Conservation (phyloP, 768 basidiomycete species). For the Xanthoconium purpureum region DNA sequence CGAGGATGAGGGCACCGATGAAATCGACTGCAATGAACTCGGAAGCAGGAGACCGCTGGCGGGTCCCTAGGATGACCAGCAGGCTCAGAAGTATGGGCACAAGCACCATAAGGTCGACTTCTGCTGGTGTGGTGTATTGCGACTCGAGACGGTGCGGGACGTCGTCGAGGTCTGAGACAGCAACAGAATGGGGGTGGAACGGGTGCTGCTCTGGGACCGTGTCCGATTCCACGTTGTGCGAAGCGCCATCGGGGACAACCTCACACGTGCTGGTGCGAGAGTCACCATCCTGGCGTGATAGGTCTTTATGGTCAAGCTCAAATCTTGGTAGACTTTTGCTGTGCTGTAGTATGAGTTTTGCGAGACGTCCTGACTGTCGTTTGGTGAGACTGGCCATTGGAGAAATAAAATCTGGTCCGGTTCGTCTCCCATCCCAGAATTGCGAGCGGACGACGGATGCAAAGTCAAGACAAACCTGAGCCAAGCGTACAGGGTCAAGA, state of each 20-base stretch:
- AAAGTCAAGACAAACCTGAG: slow-evolving; percentile 16
- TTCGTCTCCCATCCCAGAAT: slow-evolving; percentile 20
- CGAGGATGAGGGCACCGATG: slow-evolving; percentile 13
- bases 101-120: slow-evolving; percentile 11
- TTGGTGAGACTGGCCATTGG: slow-evolving; percentile 20
- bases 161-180: slow-evolving; percentile 12
- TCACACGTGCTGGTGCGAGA: not conserved
- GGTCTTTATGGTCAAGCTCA: not conserved
- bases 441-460: slow-evolving; percentile 10
- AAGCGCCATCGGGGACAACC: not conserved
- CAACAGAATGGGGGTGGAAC: slow-evolving; percentile 3
- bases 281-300: not conserved
- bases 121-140: slow-evolving; percentile 10
- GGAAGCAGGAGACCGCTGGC: slow-evolving; percentile 3
- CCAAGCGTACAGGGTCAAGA: slow-evolving; percentile 10
- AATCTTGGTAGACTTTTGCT: slow-evolving; percentile 1
- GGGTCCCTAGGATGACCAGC: slow-evolving; percentile 8
- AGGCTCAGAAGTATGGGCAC: slow-evolving; percentile 13
- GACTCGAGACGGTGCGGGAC: not conserved
- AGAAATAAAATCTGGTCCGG: slow-evolving; percentile 18
- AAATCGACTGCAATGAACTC: slow-evolving; percentile 8
- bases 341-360: slow-evolving; percentile 13
- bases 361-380: slow-evolving; percentile 17
- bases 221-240: not conserved
- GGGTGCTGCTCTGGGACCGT: not conserved